Evolutionary conservation across 768 basidiomycete genomes (phyloP).

Genomic region (Jaapia argillacea): DNA sequence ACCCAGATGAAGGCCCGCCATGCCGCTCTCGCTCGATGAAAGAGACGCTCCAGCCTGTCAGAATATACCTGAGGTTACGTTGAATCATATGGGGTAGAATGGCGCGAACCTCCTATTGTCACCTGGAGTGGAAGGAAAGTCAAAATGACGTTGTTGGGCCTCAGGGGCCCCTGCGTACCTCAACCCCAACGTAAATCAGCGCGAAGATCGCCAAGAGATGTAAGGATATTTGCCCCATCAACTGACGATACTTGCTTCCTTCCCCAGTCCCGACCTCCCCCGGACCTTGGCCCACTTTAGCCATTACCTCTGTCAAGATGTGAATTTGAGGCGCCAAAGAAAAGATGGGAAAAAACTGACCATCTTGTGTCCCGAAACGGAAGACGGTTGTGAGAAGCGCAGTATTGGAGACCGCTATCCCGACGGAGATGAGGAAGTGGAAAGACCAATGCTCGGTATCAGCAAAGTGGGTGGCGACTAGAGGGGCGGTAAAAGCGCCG

Average conservation of each 20-base stretch:
- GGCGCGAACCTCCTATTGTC: conserved; percentile 23
- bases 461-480: conserved; percentile 77
- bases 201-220: conserved; percentile 33
- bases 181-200: conserved; percentile 31
- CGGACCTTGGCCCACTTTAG: conserved; percentile 38
- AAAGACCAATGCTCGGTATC: conserved; percentile 60
- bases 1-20: conserved; percentile 37
- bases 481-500: conserved; percentile 59
- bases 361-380: conserved; percentile 60
- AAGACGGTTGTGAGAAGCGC: conserved; percentile 47
- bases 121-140: too few species aligned
- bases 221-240: conserved; percentile 27
- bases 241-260: conserved; percentile 35
- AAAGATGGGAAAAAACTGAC: too few species aligned
- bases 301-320: conserved; percentile 48
- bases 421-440: conserved; percentile 65
- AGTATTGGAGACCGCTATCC: conserved; percentile 50
- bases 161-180: too few species aligned
- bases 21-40: conserved; percentile 34
- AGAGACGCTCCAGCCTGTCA: conserved; percentile 45
- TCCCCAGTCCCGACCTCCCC: conserved; percentile 26
- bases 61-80: too few species aligned
- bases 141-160: too few species aligned
- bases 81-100: not conserved
- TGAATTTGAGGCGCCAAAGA: too few species aligned